Evolutionary conservation across 75 land plant species (phyloP), one percentile per base, ranked within the genome.

Genomic region (Picea glauca): DNA sequence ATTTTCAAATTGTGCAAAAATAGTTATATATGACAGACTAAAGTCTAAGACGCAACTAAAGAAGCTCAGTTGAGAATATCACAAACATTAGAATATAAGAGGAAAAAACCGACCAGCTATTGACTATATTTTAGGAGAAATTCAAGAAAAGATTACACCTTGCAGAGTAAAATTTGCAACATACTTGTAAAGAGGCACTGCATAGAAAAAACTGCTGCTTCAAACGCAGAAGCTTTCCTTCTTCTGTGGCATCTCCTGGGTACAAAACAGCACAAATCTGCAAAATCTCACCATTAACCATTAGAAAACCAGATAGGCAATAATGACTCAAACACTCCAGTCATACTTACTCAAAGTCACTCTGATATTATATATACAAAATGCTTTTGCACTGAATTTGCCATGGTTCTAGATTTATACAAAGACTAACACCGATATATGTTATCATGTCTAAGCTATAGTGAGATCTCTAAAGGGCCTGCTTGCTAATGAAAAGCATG

Each of bases 131-230:
- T 20, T 20, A 40, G 20, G n/a, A 38, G 8, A 70, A 70, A 2
- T 68, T 68, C 46, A 43, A 70, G 74, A 20, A 70, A 70, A 43
- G 40, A 70, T 40, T 18, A 8, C 54, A 70, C n/a, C n/a, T 40
- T n/a, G 23, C 23, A 20, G 13, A n/a, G 50, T 14, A 14, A 15
- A 43, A 20, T 70, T 70, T 70, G 7, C 74, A 70, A 57, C 66
- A 31, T 74, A 94, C 99, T 95, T 94, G 99, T 72, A 96, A 87
- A 81, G 99, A 94, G 26, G 96, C 99, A 84, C 95, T 92, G 85
- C 98, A 94, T 11, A 96, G 90, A 72, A 94, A 86, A 78, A 87
- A 96, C 81, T 96, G 99, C 72, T 96, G 99, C 84, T 96, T 96
- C 76, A 94, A 83, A 11, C 99, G 83, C 20, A 96, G 74, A 84